phyloP scores from a whole-genome alignment of 345 rosid species.

The Lumnitzera littorea region DNA sequence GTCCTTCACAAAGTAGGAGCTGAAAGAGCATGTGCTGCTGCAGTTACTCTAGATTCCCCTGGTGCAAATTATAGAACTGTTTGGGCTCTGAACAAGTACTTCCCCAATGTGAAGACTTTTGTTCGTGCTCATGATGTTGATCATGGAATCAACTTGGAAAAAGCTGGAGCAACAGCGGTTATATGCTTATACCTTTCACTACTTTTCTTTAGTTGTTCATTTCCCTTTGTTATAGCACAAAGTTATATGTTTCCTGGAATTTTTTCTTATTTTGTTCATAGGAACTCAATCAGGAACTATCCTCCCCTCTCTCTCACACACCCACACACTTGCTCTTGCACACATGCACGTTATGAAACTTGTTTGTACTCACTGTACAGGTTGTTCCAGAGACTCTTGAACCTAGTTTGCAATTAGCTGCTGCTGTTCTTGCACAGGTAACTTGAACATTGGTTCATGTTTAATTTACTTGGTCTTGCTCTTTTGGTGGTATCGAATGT shows the following conservation, averaged over 20 bases:
- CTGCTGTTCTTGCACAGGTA: slow-evolving; percentile 99
- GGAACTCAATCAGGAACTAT: too few species aligned
- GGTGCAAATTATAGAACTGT: slow-evolving; percentile 99
- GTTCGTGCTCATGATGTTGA: slow-evolving; percentile 98
- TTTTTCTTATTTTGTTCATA: too few species aligned
- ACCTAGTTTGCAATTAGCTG: slow-evolving; percentile 97
- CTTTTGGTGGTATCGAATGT: too few species aligned
- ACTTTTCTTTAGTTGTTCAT: neutral
- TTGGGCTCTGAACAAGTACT: slow-evolving; percentile 96
- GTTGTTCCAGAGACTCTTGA: slow-evolving; percentile 99
- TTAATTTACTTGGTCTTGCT: neutral
- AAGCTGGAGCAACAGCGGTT: slow-evolving; percentile 98
- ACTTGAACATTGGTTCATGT: slow-evolving; percentile 6
- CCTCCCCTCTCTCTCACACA: too few species aligned
- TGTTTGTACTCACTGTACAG: slow-evolving; percentile 21
- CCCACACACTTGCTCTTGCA: too few species aligned
- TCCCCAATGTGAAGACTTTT: slow-evolving; percentile 90
- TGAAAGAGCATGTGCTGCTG: slow-evolving; percentile 95
- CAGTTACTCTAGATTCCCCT: slow-evolving; percentile 87
- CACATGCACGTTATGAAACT: neutral
- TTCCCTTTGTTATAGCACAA: neutral
- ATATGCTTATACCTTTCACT: slow-evolving; percentile 17
- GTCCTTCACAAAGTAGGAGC: slow-evolving; percentile 97
- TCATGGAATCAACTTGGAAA: slow-evolving; percentile 91
- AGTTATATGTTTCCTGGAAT: too few species aligned